These are phyloP conservation scores for Fomitopsis schrenkii DNA, from an alignment of 1,284 basidiomycete species.

Conservation along the genomic window DNA sequence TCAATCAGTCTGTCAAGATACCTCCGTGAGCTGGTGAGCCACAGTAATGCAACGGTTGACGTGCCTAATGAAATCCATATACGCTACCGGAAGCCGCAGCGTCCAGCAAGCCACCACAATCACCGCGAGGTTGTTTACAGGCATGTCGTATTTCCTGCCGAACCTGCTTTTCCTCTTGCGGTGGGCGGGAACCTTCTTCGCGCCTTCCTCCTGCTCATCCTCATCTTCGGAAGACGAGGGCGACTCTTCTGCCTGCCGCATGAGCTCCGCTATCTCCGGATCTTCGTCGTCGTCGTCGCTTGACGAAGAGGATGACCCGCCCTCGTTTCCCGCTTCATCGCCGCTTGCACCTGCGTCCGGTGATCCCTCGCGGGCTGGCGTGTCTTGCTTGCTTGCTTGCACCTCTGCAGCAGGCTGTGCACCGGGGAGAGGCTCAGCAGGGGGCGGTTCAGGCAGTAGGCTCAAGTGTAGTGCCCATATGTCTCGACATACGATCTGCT, in stretches of 20 bases:
- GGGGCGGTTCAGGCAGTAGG: constrained; percentile 55
- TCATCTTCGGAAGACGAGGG: constrained; percentile 42
- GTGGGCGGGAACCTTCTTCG: constrained; percentile 9
- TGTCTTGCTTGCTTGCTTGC: constrained; percentile 9
- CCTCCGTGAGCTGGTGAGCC: background rate
- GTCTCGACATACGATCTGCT: constrained; percentile 73
- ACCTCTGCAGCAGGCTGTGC: constrained; percentile 28
- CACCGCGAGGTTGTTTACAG: constrained; percentile 59
- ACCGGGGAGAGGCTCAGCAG: constrained; percentile 54
- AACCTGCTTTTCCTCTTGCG: background rate
- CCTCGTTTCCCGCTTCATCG: constrained; percentile 26
- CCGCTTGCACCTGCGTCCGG: constrained; percentile 5
- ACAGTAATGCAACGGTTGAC: background rate
- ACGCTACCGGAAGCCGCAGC: constrained; percentile 70
- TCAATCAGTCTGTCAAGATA: constrained; percentile 57
- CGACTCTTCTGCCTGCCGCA: constrained; percentile 50
- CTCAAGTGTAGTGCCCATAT: constrained; percentile 77
- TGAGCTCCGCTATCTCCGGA: constrained; percentile 47
- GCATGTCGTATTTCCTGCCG: constrained; percentile 42
- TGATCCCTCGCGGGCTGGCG: background rate
- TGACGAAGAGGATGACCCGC: constrained; percentile 15
- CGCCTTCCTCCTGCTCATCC: constrained; percentile 20
- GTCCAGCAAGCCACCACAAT: constrained; percentile 76
- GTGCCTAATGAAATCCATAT: constrained; percentile 70
- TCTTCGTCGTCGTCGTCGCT: constrained; percentile 24